Evolutionary conservation across 257 asterid genomes (phyloP).

Genomic region (Buddleja alternifolia): DNA sequence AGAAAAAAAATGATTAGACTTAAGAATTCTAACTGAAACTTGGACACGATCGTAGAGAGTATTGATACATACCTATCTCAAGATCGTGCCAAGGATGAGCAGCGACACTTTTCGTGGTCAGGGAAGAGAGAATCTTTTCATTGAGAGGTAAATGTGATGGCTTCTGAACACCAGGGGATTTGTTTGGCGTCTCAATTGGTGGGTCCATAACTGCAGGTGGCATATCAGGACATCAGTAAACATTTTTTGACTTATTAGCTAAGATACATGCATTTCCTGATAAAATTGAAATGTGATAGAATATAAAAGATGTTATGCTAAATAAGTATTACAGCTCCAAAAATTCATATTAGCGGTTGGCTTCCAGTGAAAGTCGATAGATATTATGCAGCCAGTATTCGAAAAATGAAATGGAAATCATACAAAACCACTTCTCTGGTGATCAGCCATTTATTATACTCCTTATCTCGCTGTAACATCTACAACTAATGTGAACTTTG

Average conservation of each 20-base stretch:
- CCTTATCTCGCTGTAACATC: background rate
- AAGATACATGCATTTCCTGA: background rate
- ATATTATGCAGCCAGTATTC: background rate
- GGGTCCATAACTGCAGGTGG: conserved; percentile 61
- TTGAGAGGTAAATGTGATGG: conserved; percentile 61
- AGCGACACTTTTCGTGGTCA: conserved; percentile 65
- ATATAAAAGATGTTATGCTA: conserved; percentile 19
- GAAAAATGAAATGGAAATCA: conserved; percentile 5
- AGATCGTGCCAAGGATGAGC: conserved; percentile 92
- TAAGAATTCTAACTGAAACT: conserved; percentile 3
- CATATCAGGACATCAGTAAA: conserved; percentile 24
- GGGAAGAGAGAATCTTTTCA: conserved; percentile 69
- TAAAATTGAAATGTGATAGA: background rate
- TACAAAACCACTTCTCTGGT: background rate
- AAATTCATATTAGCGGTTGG: background rate
- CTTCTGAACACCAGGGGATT: conserved; percentile 30
- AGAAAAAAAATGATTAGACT: conserved; percentile 4
- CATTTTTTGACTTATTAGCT: background rate
- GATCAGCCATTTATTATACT: background rate
- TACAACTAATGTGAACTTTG: background rate
- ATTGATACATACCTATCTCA: conserved; percentile 55
- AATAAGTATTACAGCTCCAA: conserved; percentile 11
- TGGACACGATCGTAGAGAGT: conserved; percentile 21
- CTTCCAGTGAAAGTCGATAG: conserved; percentile 14
- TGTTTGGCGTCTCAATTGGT: conserved; percentile 49